phyloP scores from a whole-genome alignment of 2,329 filamentous ascomycete species.

The Botrytis porri region DNA sequence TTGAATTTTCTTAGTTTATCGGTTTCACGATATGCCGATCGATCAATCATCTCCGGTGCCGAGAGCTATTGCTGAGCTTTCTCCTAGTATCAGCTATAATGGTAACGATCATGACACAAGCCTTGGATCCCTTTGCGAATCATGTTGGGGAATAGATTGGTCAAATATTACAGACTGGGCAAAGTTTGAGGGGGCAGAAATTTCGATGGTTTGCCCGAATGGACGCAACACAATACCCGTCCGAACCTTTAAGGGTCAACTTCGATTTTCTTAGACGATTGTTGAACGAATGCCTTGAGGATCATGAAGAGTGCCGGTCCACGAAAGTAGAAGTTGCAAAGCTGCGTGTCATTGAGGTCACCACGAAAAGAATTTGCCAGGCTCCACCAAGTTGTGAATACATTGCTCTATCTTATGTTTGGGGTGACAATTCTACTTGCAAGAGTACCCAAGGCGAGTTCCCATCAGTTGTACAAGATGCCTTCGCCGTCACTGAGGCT shows the following conservation, averaged over 20 bases:
- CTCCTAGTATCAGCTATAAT: too few species aligned
- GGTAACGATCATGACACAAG: too few species aligned
- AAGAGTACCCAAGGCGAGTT: not conserved
- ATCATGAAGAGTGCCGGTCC: not conserved
- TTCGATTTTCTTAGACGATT: not conserved
- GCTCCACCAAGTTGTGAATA: not conserved
- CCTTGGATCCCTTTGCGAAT: too few species aligned
- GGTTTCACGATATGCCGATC: too few species aligned
- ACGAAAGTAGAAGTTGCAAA: rapidly evolving
- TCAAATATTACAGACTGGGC: too few species aligned
- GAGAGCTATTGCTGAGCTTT: too few species aligned
- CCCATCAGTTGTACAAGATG: not conserved
- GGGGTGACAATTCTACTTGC: not conserved
- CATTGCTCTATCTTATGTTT: not conserved
- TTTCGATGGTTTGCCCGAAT: too few species aligned
- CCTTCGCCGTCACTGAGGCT: not conserved
- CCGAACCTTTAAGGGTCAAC: not conserved
- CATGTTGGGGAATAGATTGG: too few species aligned
- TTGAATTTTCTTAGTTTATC: too few species aligned
- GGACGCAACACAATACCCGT: too few species aligned
- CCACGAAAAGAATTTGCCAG: not conserved
- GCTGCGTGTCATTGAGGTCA: not conserved
- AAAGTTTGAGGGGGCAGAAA: too few species aligned
- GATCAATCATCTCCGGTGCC: too few species aligned
- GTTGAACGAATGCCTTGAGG: not conserved